Base-by-base conservation (phyloP, 2,329 filamentous ascomycete genomes). In the Cladophialophora chaetospira region DNA sequence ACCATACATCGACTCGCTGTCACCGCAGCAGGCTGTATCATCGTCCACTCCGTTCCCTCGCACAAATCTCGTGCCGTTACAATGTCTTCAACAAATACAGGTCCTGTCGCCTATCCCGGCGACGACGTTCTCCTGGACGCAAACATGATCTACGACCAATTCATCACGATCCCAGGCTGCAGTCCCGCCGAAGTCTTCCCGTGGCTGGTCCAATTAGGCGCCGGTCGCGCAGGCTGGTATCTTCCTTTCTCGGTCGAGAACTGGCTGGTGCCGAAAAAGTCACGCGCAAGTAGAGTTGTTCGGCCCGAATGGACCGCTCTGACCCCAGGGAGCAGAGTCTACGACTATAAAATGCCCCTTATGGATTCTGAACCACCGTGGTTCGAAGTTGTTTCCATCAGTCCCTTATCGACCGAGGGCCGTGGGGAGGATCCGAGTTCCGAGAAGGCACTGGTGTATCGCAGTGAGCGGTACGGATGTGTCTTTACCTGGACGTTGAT, bases 401-500 rank as follows among this genome's bases (percentile, higher is more conserved):
- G 19, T 10, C 31, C 31, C n/a, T 15, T 15, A 5, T 33, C 29
- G 29, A n/a, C n/a, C n/a, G 29, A 33, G 8, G 29, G 29, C 6
- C 8, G 8, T 8, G 29, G 8, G 29, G 6, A 8, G 29, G 29
- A 33, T 13, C 29, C 29, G 13, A 33, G 8, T 13, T 6, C 6
- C 13, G 13, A 6, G 8, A 43, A 19, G 48, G 17, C 35, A 17
- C 36, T 52, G 29, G 48, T 52, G 5, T 52, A 43, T 33, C 5
- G 19, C n/a, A 17, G 13, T 17, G 48, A 52, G 25, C 29, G 48
- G n/a, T 44, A 43, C 17, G 48, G 48, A 15, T 46, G 35, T 13
- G 33, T 52, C n/a, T 52, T 52, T 28, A 52, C 35, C n/a, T 52
- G 48, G 48, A 19, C 48, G 31, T 28, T 52, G 48, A 44, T 52